phyloP scores from a whole-genome alignment of 306 rosid species.

The Oxytropis ochrocephala region DNA sequence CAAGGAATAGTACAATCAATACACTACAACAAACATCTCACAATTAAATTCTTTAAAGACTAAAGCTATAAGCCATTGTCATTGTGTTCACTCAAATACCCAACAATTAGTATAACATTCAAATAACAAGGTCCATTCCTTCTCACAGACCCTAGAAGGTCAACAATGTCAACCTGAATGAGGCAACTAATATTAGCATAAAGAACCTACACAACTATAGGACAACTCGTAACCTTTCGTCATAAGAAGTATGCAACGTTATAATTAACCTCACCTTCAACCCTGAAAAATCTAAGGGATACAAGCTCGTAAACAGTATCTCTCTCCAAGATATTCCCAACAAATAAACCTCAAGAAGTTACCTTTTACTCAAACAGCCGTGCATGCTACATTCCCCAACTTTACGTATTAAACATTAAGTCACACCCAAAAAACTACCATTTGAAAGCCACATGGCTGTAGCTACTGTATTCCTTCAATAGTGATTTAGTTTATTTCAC shows the following conservation, averaged over 20 bases:
- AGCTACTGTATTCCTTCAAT: constrained; percentile 1
- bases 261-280: not conserved
- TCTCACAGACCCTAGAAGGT: constrained; percentile 1
- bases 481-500: not conserved
- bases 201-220: not conserved
- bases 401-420: not conserved
- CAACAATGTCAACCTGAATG: constrained; percentile 5
- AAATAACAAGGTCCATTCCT: constrained; percentile 1
- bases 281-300: not conserved
- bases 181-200: not conserved
- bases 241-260: not conserved
- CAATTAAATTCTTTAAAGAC: not conserved
- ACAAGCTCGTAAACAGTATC: not conserved
- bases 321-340: not conserved
- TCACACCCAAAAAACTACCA: constrained; percentile 3
- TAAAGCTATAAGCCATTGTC: constrained; percentile 4
- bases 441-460: not conserved
- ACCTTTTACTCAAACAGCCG: constrained; percentile 4
- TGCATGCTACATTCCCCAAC: not conserved
- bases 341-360: not conserved
- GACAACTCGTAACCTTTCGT: constrained; percentile 2
- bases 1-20: not conserved
- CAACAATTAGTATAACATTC: not conserved
- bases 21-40: constrained; percentile 8
- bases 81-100: not conserved